phyloP scores from a whole-genome alignment of 2,329 filamentous ascomycete species.

The Aureobasidium sp. region DNA sequence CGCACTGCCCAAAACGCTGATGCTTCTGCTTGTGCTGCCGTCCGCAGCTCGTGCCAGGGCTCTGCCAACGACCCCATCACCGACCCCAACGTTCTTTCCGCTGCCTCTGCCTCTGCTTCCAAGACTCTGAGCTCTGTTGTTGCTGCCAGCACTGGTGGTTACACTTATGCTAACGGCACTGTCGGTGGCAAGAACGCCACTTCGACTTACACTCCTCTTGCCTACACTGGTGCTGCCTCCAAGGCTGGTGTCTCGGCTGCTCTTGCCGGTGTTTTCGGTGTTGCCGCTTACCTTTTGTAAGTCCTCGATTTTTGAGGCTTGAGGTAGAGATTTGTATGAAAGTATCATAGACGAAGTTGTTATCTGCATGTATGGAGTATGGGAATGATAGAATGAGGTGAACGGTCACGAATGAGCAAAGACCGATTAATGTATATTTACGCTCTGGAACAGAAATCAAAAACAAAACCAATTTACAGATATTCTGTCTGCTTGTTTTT shows the following conservation, averaged over 20 bases:
- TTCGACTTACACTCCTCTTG: background rate
- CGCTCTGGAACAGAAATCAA: background rate
- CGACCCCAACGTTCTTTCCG: background rate
- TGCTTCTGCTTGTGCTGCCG: background rate
- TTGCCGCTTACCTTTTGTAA: conserved; percentile 12
- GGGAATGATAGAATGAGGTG: background rate
- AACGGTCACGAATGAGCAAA: background rate
- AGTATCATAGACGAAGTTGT: background rate
- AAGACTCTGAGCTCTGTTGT: background rate
- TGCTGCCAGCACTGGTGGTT: background rate
- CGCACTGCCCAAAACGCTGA: background rate
- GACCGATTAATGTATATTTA: conserved; percentile 1
- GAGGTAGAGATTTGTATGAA: background rate
- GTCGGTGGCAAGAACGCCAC: conserved; percentile 2
- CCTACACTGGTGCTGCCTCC: conserved; percentile 10
- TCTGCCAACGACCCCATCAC: background rate
- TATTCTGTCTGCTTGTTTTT: too few species aligned
- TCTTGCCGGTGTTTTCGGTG: conserved; percentile 4
- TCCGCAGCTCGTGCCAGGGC: background rate
- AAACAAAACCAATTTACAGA: background rate
- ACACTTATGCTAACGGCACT: background rate
- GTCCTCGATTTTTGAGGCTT: background rate
- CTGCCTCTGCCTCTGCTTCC: background rate
- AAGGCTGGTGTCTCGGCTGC: conserved; percentile 8
- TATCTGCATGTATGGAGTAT: background rate